phyloP scores from a whole-genome alignment of 2,329 filamentous ascomycete species.

The Fusarium compactum region DNA sequence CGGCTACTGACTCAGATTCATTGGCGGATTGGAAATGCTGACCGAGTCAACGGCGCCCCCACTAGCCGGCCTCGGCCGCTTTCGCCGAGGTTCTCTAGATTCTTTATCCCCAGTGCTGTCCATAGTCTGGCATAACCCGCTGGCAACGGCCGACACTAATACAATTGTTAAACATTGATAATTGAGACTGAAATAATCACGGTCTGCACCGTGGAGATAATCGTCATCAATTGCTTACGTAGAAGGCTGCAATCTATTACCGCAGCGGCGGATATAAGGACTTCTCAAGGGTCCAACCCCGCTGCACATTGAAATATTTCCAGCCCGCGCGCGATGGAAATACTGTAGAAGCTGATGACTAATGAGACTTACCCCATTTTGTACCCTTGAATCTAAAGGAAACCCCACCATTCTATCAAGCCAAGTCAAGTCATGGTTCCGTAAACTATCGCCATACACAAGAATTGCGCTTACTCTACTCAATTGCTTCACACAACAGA shows the following conservation, averaged over 20 bases:
- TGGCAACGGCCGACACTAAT: background rate
- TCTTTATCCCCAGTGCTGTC: background rate
- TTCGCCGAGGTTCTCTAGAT: constrained; percentile 41
- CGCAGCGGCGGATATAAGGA: constrained; percentile 7
- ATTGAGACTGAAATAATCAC: background rate
- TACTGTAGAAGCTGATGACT: constrained; percentile 38
- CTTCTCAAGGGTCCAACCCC: constrained; percentile 19
- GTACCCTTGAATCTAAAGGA: constrained; percentile 24
- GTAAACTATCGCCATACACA: constrained; percentile 45
- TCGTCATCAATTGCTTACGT: background rate
- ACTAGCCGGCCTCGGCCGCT: constrained; percentile 35
- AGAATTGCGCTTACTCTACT: constrained; percentile 26
- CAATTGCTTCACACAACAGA: constrained; percentile 22
- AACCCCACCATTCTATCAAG: constrained; percentile 44
- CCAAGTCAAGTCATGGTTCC: constrained; percentile 37
- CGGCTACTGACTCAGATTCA: constrained; percentile 33
- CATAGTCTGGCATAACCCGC: background rate
- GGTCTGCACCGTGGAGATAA: background rate
- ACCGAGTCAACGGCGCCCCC: constrained; percentile 33
- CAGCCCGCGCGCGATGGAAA: constrained; percentile 37
- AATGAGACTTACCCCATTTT: constrained; percentile 32
- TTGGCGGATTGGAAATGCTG: constrained; percentile 40
- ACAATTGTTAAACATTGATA: background rate
- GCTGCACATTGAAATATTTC: constrained; percentile 2
- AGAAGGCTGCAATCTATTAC: constrained; percentile 13